Evolutionary conservation across 306 rosid genomes (phyloP).

Genomic region (Malus sylvestris): DNA sequence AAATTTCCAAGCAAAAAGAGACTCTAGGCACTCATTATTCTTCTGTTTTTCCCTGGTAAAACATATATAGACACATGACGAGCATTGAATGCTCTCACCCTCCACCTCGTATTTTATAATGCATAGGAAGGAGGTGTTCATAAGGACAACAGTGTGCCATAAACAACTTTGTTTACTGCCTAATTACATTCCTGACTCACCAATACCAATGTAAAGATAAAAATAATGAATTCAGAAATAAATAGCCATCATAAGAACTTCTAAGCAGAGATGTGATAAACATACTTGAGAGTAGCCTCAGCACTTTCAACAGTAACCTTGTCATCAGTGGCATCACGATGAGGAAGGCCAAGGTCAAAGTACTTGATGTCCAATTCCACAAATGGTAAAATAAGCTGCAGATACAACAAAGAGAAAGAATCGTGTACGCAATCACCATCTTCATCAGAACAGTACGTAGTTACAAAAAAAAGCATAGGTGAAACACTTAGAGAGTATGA

Average conservation of each 20-base stretch:
- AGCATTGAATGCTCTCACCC: background rate
- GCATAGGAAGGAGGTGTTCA: background rate
- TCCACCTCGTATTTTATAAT: background rate
- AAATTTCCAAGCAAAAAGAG: background rate
- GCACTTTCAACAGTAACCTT: constrained; percentile 96
- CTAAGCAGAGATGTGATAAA: background rate
- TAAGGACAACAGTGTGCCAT: background rate
- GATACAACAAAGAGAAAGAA: constrained; percentile 3
- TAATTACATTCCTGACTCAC: background rate
- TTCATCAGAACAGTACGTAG: background rate
- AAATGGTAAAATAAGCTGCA: constrained; percentile 89
- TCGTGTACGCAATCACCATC: background rate
- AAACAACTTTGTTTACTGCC: background rate
- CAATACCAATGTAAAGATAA: background rate
- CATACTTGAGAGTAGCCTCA: constrained; percentile 96
- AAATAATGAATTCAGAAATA: background rate
- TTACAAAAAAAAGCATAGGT: background rate
- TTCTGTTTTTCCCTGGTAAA: background rate
- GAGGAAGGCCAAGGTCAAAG: constrained; percentile 87
- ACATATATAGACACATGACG: background rate
- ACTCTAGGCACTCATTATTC: too few species aligned
- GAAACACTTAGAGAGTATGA: background rate
- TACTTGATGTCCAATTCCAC: constrained; percentile 97
- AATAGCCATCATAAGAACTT: background rate
- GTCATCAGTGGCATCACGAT: constrained; percentile 90